Percentiles rank a stretch among this genome's conserved stretches.
These are phyloP conservation scores for Nicotiana tabacum DNA, from an alignment of 257 asterid genomes.

Conservation along the genomic window DNA sequence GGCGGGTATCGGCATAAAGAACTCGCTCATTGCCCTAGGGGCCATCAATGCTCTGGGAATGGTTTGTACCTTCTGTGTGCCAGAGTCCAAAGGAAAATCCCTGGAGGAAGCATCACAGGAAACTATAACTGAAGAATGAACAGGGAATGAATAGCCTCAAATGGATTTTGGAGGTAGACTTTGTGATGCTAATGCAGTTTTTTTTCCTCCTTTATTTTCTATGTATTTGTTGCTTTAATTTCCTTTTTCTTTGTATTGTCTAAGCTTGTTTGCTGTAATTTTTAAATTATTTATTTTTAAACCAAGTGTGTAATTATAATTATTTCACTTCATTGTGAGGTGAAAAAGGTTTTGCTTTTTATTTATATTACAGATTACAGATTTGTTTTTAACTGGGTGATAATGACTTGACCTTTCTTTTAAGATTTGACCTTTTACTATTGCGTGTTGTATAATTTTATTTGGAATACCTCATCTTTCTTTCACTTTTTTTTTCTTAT, in stretches of 20 bases:
- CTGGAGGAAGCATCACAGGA: not conserved
- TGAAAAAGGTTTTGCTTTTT: not conserved
- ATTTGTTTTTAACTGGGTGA: not conserved
- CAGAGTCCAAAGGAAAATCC: constrained; percentile 19
- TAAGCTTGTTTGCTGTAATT: not conserved
- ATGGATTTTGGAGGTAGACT: not conserved
- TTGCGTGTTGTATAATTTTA: too few relatives aligned
- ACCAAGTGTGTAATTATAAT: not conserved
- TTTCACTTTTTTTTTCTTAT: too few relatives aligned
- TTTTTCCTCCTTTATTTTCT: not conserved
- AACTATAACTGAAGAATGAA: not conserved
- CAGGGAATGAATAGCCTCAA: not conserved
- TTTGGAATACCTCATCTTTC: too few relatives aligned
- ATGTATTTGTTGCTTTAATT: not conserved
- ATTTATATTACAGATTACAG: not conserved
- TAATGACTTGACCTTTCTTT: not conserved
- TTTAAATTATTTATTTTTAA: not conserved
- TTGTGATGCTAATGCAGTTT: too few relatives aligned
- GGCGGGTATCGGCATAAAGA: constrained; percentile 19
- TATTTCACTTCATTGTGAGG: not conserved
- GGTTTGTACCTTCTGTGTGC: constrained; percentile 9
- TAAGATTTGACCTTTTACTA: not conserved
- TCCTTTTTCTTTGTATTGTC: not conserved
- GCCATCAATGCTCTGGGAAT: constrained; percentile 19
- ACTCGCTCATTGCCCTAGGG: constrained; percentile 12